phyloP scores from a whole-genome alignment of 139 green algal species.

The Diplosphaera chodatii region DNA sequence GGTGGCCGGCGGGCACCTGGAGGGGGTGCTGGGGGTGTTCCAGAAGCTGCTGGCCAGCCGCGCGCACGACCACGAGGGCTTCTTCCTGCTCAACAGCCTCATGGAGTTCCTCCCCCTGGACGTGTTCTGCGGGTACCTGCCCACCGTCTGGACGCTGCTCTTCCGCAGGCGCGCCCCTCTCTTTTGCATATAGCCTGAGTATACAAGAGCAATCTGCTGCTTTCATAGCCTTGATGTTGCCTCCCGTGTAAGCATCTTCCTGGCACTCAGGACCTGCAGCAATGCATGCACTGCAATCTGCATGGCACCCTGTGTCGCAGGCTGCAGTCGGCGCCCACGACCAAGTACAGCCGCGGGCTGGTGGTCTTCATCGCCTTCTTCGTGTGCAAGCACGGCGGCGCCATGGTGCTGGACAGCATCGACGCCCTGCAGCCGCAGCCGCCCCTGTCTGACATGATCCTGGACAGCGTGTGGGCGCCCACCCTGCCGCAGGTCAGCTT shows the following conservation, averaged over 20 bases:
- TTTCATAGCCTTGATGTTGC: too few species aligned
- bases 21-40: constrained; percentile 85
- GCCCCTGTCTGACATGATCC: constrained; percentile 71
- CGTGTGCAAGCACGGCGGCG: constrained; percentile 53
- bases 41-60: constrained; percentile 87
- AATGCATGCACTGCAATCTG: too few species aligned
- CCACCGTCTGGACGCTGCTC: constrained; percentile 27
- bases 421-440: constrained; percentile 81
- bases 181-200: too few species aligned
- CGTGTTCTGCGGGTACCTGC: constrained; percentile 48
- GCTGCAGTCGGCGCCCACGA: constrained; percentile 56
- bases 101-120: constrained; percentile 52
- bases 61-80: constrained; percentile 86
- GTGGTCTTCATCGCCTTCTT: constrained; percentile 68
- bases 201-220: too few species aligned
- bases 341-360: constrained; percentile 70
- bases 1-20: constrained; percentile 55
- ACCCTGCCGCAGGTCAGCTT: constrained; percentile 45
- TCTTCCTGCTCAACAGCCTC: constrained; percentile 80
- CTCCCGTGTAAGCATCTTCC: too few species aligned
- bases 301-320: too few species aligned
- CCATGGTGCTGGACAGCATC: constrained; percentile 40
- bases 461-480: constrained; percentile 72
- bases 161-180: constrained; percentile 23
- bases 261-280: too few species aligned